A percentile compares a stretch with the other conserved stretches of the same genome.
Conservation (phyloP, 108 stramenopile genomes). For the Pinguiococcus pyrenoidosus region DNA sequence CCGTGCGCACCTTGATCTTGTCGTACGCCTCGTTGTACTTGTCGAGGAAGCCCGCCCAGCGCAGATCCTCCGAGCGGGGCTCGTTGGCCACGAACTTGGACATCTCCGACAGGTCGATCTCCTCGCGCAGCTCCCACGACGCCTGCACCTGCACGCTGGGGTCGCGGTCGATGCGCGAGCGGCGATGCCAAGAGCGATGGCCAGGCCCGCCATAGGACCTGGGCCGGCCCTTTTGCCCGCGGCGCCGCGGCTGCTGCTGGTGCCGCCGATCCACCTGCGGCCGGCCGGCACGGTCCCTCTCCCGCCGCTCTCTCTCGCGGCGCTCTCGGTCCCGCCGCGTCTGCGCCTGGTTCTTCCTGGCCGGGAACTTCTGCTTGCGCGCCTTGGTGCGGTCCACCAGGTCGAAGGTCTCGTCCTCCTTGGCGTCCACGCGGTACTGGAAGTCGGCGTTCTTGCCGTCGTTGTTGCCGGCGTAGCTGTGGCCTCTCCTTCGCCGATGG, state of each 20-base stretch:
- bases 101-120: conserved; percentile 76
- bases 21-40: conserved; percentile 85
- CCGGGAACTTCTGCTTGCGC: background rate
- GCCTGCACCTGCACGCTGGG: conserved; percentile 65
- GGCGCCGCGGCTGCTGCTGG: conserved; percentile 41
- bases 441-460: conserved; percentile 2
- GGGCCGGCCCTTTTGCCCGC: conserved; percentile 51
- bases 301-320: too few species aligned
- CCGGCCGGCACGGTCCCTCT: conserved; percentile 17
- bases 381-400: conserved; percentile 69
- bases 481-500: background rate
- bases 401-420: conserved; percentile 56
- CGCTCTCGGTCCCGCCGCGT: too few species aligned
- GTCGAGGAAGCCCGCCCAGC: conserved; percentile 83
- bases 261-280: conserved; percentile 37
- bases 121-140: conserved; percentile 76
- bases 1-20: conserved; percentile 29
- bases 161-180: too few species aligned
- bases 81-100: conserved; percentile 54
- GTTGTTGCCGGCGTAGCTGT: background rate
- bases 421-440: conserved; percentile 41
- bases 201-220: conserved; percentile 17
- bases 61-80: conserved; percentile 46
- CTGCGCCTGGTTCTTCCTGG: conserved; percentile 32
- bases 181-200: too few species aligned